Evolutionary conservation across 352 stramenopile genomes (phyloP).

Genomic region (Pythium utonaiense): DNA sequence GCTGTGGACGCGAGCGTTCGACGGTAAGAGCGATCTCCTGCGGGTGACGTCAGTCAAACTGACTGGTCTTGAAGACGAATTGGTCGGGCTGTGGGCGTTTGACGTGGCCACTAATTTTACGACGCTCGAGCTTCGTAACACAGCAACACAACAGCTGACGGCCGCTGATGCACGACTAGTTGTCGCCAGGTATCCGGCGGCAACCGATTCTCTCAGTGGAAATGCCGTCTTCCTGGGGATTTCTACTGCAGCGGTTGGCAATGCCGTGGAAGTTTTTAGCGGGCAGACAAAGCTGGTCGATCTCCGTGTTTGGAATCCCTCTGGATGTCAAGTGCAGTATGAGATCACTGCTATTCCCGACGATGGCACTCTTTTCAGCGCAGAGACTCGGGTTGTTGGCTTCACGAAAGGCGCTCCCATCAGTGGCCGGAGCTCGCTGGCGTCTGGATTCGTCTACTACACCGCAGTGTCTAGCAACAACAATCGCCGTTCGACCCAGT

Average conservation of each 20-base stretch:
- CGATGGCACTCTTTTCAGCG: background rate
- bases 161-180: background rate
- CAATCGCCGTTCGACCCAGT: slow-evolving; percentile 5
- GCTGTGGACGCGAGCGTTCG: slow-evolving; percentile 20
- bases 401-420: slow-evolving; percentile 4
- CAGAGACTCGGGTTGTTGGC: background rate
- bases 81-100: slow-evolving; percentile 34
- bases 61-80: slow-evolving; percentile 18
- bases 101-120: background rate
- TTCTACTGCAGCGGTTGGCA: slow-evolving; percentile 7
- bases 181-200: slow-evolving; percentile 1
- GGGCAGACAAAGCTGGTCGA: slow-evolving; percentile 4
- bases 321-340: slow-evolving; percentile 2
- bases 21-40: background rate
- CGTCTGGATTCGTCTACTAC: slow-evolving; percentile 9
- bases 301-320: slow-evolving; percentile 6
- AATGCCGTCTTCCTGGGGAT: slow-evolving; percentile 4
- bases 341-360: slow-evolving; percentile 3
- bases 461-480: background rate
- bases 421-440: background rate
- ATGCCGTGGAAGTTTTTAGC: background rate
- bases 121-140: background rate
- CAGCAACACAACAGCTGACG: background rate
- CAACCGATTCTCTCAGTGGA: background rate
- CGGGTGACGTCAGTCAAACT: slow-evolving; percentile 8